phyloP scores from a whole-genome alignment of 192 early-diverging fungal genomes.

The Podochytrium sp. region DNA sequence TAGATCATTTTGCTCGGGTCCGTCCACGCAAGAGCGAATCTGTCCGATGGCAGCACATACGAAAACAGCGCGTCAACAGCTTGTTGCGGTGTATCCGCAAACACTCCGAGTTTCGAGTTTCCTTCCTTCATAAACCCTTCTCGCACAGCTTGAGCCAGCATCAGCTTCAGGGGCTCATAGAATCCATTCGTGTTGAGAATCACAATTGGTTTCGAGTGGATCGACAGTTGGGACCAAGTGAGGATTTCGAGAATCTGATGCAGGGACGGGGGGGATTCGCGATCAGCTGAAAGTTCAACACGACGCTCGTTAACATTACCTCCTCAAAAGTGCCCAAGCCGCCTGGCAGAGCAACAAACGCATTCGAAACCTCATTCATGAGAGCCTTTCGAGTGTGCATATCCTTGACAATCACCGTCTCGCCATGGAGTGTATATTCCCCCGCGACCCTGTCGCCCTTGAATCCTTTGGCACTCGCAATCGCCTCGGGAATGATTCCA shows the following conservation, averaged over 20 bases:
- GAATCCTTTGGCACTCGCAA: conserved; percentile 39
- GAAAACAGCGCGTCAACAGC: conserved; percentile 5
- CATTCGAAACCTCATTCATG: conserved; percentile 71
- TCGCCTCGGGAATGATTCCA: conserved; percentile 76
- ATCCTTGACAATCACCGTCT: conserved; percentile 65
- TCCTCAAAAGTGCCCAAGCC: conserved; percentile 91
- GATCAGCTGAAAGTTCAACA: conserved; percentile 4
- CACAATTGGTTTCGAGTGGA: conserved; percentile 82
- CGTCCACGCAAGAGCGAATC: not conserved
- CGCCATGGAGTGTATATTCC: conserved; percentile 42
- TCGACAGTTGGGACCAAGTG: conserved; percentile 66
- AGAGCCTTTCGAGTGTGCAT: conserved; percentile 84
- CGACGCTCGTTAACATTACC: conserved; percentile 69
- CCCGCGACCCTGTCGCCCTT: not conserved
- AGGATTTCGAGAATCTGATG: not conserved
- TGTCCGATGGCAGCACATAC: not conserved
- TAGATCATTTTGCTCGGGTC: too few relatives aligned
- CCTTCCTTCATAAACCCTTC: conserved; percentile 66
- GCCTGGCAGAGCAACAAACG: conserved; percentile 85
- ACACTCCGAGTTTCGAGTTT: conserved; percentile 57
- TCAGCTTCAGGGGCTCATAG: conserved; percentile 68
- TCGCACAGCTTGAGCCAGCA: conserved; percentile 65
- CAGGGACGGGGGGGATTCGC: not conserved
- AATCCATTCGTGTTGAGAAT: conserved; percentile 79
- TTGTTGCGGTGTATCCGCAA: conserved; percentile 63